These are phyloP conservation scores for Tremellales sp. DNA, from an alignment of 1,284 basidiomycete genomes.

Conservation along the genomic window DNA sequence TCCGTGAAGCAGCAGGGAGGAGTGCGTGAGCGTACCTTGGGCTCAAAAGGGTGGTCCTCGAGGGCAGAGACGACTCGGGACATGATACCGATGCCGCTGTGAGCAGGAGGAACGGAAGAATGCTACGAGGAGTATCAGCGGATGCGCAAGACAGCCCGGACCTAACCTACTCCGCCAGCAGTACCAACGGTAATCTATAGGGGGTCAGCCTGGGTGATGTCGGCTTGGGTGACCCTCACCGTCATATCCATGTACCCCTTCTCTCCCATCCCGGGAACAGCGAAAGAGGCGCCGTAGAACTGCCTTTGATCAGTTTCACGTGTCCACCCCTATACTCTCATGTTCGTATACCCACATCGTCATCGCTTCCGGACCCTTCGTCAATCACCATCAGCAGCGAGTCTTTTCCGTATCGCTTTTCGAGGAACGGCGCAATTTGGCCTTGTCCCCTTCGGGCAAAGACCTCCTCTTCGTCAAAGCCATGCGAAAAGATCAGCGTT, in stretches of 20 bases:
- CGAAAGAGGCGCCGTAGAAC: slow-evolving; percentile 42
- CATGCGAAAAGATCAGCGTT: slow-evolving; percentile 46
- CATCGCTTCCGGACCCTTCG: slow-evolving; percentile 39
- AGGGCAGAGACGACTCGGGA: slow-evolving; percentile 44
- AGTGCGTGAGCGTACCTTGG: slow-evolving; percentile 17
- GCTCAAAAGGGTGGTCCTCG: slow-evolving; percentile 47
- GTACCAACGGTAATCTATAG: slow-evolving; percentile 41
- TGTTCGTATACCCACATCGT: slow-evolving; percentile 27
- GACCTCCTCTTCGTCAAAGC: slow-evolving; percentile 47
- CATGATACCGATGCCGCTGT: slow-evolving; percentile 52
- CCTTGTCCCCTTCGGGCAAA: slow-evolving; percentile 45
- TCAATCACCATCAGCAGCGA: slow-evolving; percentile 48
- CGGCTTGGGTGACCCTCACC: slow-evolving; percentile 11
- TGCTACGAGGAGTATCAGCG: slow-evolving; percentile 30
- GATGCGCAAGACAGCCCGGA: neutral
- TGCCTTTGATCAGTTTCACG: slow-evolving; percentile 7
- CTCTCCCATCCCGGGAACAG: slow-evolving; percentile 40
- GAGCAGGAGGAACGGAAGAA: slow-evolving; percentile 49
- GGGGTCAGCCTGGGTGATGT: slow-evolving; percentile 3
- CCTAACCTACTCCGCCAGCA: slow-evolving; percentile 38
- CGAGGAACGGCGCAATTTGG: slow-evolving; percentile 42
- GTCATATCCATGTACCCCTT: slow-evolving; percentile 45
- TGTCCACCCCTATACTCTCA: neutral
- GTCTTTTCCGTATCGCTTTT: slow-evolving; percentile 45
- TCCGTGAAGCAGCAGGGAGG: neutral